Conservation (phyloP, 495 filamentous ascomycete species). For the Talaromyces thailandensis region DNA sequence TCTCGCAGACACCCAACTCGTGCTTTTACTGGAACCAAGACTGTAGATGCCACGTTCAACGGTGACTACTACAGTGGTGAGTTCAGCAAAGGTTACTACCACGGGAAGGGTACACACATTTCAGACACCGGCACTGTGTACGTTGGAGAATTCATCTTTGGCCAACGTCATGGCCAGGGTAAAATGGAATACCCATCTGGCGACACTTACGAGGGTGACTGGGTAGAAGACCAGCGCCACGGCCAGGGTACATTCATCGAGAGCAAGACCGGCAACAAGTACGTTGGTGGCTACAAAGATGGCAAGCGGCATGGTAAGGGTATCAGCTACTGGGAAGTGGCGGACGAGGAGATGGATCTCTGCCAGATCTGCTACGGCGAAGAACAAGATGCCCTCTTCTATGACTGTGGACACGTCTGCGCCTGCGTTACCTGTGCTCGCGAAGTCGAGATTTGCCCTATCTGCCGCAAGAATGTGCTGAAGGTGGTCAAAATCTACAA, state of each 20-base stretch:
- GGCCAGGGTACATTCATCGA: conserved; percentile 53
- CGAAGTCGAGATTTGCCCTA: conserved; percentile 54
- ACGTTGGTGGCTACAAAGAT: conserved; percentile 54
- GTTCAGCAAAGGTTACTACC: conserved; percentile 39
- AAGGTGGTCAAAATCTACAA: conserved; percentile 50
- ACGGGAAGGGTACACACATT: conserved; percentile 45
- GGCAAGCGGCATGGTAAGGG: conserved; percentile 55
- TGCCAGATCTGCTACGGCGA: conserved; percentile 60
- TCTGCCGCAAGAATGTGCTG: conserved; percentile 52
- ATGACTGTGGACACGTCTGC: conserved; percentile 58
- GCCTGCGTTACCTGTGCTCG: conserved; percentile 55
- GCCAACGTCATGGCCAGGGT: conserved; percentile 45
- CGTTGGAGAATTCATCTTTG: conserved; percentile 43
- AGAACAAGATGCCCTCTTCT: conserved; percentile 53
- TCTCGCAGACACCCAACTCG: conserved; percentile 36
- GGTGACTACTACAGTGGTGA: conserved; percentile 39
- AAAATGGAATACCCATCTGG: conserved; percentile 52
- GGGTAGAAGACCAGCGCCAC: conserved; percentile 45
- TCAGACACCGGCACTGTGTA: conserved; percentile 47
- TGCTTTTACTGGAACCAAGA: conserved; percentile 35
- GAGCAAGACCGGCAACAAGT: conserved; percentile 52
- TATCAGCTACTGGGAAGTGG: conserved; percentile 53
- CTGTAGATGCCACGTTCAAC: conserved; percentile 37
- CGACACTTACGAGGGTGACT: conserved; percentile 54
- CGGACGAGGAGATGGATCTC: conserved; percentile 51